Evolutionary conservation across 176 grass and related monocot species (phyloP).

Genomic region (Aegilops speltoides): DNA sequence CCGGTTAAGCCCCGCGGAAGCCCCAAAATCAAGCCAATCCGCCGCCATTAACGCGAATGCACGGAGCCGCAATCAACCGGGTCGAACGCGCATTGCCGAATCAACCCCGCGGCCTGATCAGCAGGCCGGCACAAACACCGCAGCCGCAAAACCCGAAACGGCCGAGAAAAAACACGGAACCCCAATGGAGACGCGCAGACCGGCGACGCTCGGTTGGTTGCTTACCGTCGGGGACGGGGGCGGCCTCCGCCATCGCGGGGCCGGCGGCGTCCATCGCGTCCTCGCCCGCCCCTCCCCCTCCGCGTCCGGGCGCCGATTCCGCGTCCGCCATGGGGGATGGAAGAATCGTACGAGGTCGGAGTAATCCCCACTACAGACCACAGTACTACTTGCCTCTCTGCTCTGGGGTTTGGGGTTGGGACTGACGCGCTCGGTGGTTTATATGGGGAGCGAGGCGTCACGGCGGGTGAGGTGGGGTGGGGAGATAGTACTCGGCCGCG

Average conservation of each 20-base stretch:
- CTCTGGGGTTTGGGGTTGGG: background rate
- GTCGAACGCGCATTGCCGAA: background rate
- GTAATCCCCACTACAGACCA: background rate
- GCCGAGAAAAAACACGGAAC: background rate
- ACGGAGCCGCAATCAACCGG: background rate
- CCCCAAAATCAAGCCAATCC: background rate
- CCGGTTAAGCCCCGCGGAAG: background rate
- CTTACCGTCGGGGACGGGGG: slow-evolving; percentile 21
- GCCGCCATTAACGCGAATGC: background rate
- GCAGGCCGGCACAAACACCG: too few species aligned
- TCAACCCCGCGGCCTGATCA: background rate
- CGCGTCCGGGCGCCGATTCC: background rate
- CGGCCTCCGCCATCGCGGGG: background rate
- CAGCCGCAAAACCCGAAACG: background rate
- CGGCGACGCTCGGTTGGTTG: too few species aligned
- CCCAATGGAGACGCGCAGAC: too few species aligned
- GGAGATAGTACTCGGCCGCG: background rate
- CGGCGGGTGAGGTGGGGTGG: background rate
- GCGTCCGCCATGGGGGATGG: background rate
- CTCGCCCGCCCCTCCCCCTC: background rate
- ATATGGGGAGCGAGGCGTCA: background rate
- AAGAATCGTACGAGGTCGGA: background rate
- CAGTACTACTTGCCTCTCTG: background rate
- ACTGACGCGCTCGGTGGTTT: background rate
- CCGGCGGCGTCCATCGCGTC: background rate